These are phyloP conservation scores for Candida insectorum DNA, from an alignment of 805 yeast genomes.

Conservation along the genomic window DNA sequence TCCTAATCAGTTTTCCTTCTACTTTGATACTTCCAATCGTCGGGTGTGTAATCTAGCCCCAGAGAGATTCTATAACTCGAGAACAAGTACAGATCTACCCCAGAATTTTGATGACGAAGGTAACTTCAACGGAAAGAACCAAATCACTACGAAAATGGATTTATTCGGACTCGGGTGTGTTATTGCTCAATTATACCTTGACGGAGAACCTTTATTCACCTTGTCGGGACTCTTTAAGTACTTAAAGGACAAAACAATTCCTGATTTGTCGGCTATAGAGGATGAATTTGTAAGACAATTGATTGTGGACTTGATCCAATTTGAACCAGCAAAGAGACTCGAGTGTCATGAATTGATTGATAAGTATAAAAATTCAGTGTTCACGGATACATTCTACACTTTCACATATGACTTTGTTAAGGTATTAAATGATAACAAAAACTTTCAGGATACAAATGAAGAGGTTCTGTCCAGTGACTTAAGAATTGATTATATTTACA, in stretches of 20 bases:
- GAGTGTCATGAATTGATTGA: slow-evolving; percentile 52
- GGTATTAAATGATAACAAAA: slow-evolving; percentile 22
- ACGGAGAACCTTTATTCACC: slow-evolving; percentile 84
- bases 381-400: slow-evolving; percentile 68
- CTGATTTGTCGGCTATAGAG: slow-evolving; percentile 57
- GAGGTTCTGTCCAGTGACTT: slow-evolving; percentile 31
- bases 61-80: slow-evolving; percentile 63
- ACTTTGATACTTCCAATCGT: slow-evolving; percentile 85
- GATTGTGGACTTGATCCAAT: slow-evolving; percentile 58
- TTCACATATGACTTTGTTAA: slow-evolving; percentile 67
- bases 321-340: slow-evolving; percentile 60
- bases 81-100: slow-evolving; percentile 15
- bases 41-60: slow-evolving; percentile 92
- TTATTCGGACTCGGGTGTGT: slow-evolving; percentile 82
- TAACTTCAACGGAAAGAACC: slow-evolving; percentile 12
- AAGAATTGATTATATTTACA: slow-evolving; percentile 59
- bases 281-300: slow-evolving; percentile 51
- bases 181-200: slow-evolving; percentile 82
- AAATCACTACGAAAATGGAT: slow-evolving; percentile 67
- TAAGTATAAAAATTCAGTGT: slow-evolving; percentile 42
- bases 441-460: slow-evolving; percentile 16
- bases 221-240: slow-evolving; percentile 84
- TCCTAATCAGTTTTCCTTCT: slow-evolving; percentile 88
- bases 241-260: slow-evolving; percentile 62
- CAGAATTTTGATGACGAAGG: slow-evolving; percentile 24